These are phyloP conservation scores for Trichosporon coremiiforme DNA, from an alignment of 1,284 basidiomycete genomes.

Conservation along the genomic window DNA sequence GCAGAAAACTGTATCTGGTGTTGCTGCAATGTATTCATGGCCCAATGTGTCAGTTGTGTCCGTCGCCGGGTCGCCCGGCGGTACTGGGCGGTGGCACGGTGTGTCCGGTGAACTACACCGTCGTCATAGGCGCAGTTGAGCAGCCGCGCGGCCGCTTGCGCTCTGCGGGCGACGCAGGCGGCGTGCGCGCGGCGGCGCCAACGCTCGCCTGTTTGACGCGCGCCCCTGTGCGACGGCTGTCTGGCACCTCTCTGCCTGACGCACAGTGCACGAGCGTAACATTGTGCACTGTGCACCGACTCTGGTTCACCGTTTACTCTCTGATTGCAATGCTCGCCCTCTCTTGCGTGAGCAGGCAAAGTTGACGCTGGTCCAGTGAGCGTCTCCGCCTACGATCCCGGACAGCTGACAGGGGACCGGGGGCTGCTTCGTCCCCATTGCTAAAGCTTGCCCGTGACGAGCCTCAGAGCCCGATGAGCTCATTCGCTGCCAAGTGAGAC, in stretches of 20 bases:
- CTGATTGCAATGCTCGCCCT: too few species aligned
- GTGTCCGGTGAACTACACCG: background rate
- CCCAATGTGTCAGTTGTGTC: background rate
- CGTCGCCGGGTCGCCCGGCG: background rate
- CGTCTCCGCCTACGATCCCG: too few species aligned
- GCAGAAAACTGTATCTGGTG: background rate
- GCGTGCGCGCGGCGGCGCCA: background rate
- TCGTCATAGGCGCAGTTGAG: background rate
- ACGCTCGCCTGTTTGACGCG: slow-evolving; percentile 1
- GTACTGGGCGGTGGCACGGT: background rate
- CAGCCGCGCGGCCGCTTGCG: too few species aligned
- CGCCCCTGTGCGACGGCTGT: background rate
- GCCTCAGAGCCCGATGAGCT: background rate
- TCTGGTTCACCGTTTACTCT: too few species aligned
- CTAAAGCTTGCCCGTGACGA: background rate
- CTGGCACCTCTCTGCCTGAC: background rate
- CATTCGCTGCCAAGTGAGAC: background rate
- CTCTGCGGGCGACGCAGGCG: too few species aligned
- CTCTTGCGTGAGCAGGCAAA: too few species aligned
- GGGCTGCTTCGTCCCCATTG: background rate
- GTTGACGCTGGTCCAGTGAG: too few species aligned
- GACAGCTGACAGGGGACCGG: too few species aligned
- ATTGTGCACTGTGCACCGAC: background rate
- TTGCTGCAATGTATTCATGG: too few species aligned
- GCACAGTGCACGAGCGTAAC: background rate